These are phyloP conservation scores for Pseudogymnoascus sp. DNA, from an alignment of 2,329 filamentous ascomycete genomes.

Conservation along the genomic window DNA sequence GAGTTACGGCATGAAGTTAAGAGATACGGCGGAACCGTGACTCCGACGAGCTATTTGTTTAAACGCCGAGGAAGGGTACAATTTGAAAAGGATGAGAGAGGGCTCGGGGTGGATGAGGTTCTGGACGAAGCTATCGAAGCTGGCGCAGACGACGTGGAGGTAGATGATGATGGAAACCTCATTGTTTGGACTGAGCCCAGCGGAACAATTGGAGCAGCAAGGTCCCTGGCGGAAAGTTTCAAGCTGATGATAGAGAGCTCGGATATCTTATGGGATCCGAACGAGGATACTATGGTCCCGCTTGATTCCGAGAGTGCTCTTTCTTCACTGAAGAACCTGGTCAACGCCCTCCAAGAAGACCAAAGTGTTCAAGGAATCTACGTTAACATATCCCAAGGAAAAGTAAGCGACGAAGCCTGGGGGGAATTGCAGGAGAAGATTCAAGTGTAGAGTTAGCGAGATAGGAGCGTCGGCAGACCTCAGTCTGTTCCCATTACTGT, in stretches of 20 bases:
- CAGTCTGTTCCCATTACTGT: neutral
- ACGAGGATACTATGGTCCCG: slow-evolving; percentile 64
- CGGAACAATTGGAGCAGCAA: slow-evolving; percentile 53
- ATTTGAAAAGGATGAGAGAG: slow-evolving; percentile 50
- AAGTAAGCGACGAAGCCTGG: slow-evolving; percentile 45
- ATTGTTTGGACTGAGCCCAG: slow-evolving; percentile 62
- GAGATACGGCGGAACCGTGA: slow-evolving; percentile 57
- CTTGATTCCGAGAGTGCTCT: slow-evolving; percentile 49
- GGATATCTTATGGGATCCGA: slow-evolving; percentile 79
- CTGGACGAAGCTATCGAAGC: slow-evolving; percentile 78
- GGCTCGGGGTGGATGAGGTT: slow-evolving; percentile 53
- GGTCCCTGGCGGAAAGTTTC: slow-evolving; percentile 53
- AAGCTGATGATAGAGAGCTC: slow-evolving; percentile 60
- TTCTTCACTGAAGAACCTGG: slow-evolving; percentile 49
- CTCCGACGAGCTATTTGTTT: slow-evolving; percentile 78
- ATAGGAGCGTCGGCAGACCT: neutral
- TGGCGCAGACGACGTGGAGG: slow-evolving; percentile 65
- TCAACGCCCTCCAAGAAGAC: slow-evolving; percentile 54
- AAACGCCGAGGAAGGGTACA: slow-evolving; percentile 67
- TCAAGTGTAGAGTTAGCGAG: slow-evolving; percentile 28
- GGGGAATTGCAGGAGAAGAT: slow-evolving; percentile 43
- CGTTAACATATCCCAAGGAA: slow-evolving; percentile 53
- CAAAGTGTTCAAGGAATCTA: slow-evolving; percentile 72
- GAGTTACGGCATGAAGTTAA: slow-evolving; percentile 67
- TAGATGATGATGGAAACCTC: slow-evolving; percentile 59